Base-by-base conservation (phyloP, 2,329 filamentous ascomycete species). In the Ceratocystis papillata region DNA sequence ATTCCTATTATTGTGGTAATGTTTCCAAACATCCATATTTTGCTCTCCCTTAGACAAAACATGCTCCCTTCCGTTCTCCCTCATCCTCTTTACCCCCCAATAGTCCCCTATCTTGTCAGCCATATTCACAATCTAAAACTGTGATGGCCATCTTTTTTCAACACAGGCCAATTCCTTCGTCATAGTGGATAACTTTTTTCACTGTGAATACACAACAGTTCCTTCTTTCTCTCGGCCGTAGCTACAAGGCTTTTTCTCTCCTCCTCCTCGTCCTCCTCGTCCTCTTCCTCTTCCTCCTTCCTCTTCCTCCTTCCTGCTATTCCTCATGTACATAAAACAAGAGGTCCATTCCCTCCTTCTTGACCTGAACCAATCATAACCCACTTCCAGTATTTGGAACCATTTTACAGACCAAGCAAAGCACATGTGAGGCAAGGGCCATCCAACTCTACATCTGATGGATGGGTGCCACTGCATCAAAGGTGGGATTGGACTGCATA, bases 391-490 rank as follows among this genome's bases (percentile, higher is more conserved):
- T 5, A 25, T 25, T 25, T 53, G 22, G n/a, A 53, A 3, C 20
- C 20, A 53, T 53, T 53, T 53, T 53, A 59, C 28, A 33, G 28
- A 30, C 25, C 53, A 33, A 17, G 28, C 53, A 33, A 17, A 25
- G 12, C 28, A 59, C 53, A 59, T 59, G 53, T 28, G 33, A 59
- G 25, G n/a, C 53, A 59, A 59, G 53, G 28, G 53, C 25, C 17
- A 15, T 55, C 12, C 17, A 15, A 25, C 20, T 22, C 48, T 53
- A 25, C 48, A 28, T 53, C 48, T 53, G 33, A 37, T 25, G 22
- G 48, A 53, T 53, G 48, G 28, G 53, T 57, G 53, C 53, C 53
- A 59, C 28, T 59, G 53, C 53, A 59, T 59, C 33, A 33, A 59
- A 59, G 53, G 53, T 59, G 15, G 53, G 25, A 59, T 59, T 33